Base-by-base conservation (phyloP, 2,329 filamentous ascomycete species). In the Colletotrichum sp. region DNA sequence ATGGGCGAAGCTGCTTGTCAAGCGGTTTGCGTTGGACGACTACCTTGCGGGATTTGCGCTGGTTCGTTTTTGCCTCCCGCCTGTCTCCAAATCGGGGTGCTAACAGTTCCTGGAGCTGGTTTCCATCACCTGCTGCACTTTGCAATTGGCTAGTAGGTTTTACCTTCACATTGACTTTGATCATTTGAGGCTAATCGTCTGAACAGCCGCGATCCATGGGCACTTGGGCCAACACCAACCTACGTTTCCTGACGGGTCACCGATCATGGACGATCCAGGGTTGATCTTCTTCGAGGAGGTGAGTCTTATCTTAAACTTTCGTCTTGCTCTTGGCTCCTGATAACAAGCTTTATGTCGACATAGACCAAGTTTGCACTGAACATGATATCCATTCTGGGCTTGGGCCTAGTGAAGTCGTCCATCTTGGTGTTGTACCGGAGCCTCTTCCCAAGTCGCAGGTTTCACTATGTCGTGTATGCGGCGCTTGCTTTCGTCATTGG, bases 361-460 rank as follows among this genome's bases (percentile, higher is more conserved):
- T 24, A 74, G 75, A 71, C 71, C 26, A 76, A 76, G 62, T 76
- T 74, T 59, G 71, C 71, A 24, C 18, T 76, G 36, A 76, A 76
- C 16, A 76, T 76, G 71, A 65, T 81, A 32, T 85, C 84, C 75
- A 83, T 83, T 48, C 77, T 80, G 12, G 79, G 80, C 59, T 81
- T 84, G 63, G 82, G 81, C 57, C 75, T 83, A 39, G 81, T 81
- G 70, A 84, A 85, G 63, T 79, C 81, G 64, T 84, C 81, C 34
- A 82, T 84, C 36, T 78, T 85, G 39, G 77, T 84, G 8, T 79
- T 84, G 1, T 85, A 84, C 76, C 79, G 81, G 12, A 81, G 80
- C 15, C 83, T 84, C 16, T 84, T 85, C 76, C 76, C 77, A 13
- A 75, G 76, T 22, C 79, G 80, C 22, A 80, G 79, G 57, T 80